Evolutionary conservation across 2,329 filamentous ascomycete species (phyloP), one percentile per base, ranked within the genome.

Genomic region (Fusarium concolor): DNA sequence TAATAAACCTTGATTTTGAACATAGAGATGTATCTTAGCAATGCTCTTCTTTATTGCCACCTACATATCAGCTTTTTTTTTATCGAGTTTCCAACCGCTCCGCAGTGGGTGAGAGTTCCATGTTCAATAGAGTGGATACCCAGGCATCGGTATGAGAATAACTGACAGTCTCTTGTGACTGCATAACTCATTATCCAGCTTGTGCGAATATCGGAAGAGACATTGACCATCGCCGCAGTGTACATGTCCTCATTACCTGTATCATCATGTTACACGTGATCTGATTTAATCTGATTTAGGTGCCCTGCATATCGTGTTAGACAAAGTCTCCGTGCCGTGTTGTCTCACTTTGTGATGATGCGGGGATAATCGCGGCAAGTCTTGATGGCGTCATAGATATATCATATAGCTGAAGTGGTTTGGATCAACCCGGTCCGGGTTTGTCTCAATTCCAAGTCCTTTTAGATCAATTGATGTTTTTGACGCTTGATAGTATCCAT

Each of bases 321-420:
- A 26, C 26, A 14, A 17, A 24, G 1, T 10, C 7, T 26, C 5
- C 12, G 2, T n/a, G 10, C 33, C 17, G n/a, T 5, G 6, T 10
- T 51, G 52, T 39, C 33, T 33, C 52, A 41, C 26, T 12, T 26
- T 2, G 12, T 17, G 26, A 15, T 18, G 3, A 17, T 56, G 26
- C 1, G 15, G 26, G 43, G 14, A 37, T 28, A 10, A 3, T 10
- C 14, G 4, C 8, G 5, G 9, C 15, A 14, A 33, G 11, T 42
- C 29, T 10, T 38, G 7, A 45, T 62, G 41, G 14, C 58, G 58
- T 62, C 58, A 62, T 62, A 3, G 56, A 61, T 18, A 10, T 1
- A 24, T 24, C 6, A 24, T 24, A 6, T 6, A 6, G 5, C 15
- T 9, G 3, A 28, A 24, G 22, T 18, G 5, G 2, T 2, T 2